These are phyloP conservation scores for Ganoderma lingzhi DNA, from an alignment of 1,284 basidiomycete genomes.

Conservation along the genomic window DNA sequence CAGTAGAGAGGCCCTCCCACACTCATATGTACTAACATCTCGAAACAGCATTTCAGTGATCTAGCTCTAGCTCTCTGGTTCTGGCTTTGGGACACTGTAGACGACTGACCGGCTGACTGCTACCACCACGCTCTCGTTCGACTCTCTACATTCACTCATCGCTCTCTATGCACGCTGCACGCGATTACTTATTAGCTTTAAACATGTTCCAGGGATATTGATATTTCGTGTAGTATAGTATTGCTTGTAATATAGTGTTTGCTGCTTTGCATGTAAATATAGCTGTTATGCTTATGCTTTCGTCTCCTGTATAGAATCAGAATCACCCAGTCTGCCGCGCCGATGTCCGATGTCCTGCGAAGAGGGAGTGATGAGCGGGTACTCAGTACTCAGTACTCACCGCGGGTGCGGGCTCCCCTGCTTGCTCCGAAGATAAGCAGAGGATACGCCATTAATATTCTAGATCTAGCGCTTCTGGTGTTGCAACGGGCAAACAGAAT, in stretches of 20 bases:
- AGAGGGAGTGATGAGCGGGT: neutral
- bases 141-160: conserved; percentile 11
- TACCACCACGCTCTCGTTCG: conserved; percentile 13
- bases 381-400: neutral
- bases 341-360: conserved; percentile 9
- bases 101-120: conserved; percentile 24
- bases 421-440: conserved; percentile 32
- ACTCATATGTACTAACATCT: conserved; percentile 35
- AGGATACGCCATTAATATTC: conserved; percentile 24
- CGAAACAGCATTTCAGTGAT: conserved; percentile 22
- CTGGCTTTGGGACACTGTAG: conserved; percentile 36
- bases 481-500: conserved; percentile 5
- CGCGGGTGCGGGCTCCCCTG: conserved; percentile 16
- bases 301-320: conserved; percentile 2
- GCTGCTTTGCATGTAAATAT: conserved; percentile 35
- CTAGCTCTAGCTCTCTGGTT: conserved; percentile 23
- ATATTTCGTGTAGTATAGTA: conserved; percentile 40
- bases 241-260: conserved; percentile 39
- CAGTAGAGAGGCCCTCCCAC: conserved; percentile 30
- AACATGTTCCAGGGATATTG: conserved; percentile 37
- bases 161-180: conserved; percentile 31
- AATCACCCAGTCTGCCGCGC: conserved; percentile 1
- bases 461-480: conserved; percentile 3
- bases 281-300: conserved; percentile 21
- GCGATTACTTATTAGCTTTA: conserved; percentile 37